These are phyloP conservation scores for Talaromyces marneffei DNA, from an alignment of 2,329 filamentous ascomycete genomes.

Conservation along the genomic window DNA sequence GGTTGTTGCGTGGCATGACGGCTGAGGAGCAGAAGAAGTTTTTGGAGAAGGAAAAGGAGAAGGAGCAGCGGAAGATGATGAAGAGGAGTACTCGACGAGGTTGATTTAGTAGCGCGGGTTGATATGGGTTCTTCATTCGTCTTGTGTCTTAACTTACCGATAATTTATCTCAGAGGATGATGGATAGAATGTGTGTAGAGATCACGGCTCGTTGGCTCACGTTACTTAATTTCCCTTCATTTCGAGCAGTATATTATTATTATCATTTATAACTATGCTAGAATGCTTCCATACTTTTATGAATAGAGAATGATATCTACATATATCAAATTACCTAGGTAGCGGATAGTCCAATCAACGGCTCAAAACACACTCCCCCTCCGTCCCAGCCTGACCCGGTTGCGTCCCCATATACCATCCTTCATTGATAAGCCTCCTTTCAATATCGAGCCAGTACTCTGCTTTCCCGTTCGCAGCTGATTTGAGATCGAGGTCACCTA, in stretches of 20 bases:
- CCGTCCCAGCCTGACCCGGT: slow-evolving; percentile 17
- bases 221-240: neutral
- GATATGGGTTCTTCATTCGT: neutral
- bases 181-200: neutral
- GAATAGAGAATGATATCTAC: neutral
- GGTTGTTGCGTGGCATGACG: slow-evolving; percentile 67
- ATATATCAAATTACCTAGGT: too few species aligned
- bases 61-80: slow-evolving; percentile 58
- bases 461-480: slow-evolving; percentile 58
- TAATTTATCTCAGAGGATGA: neutral
- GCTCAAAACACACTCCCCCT: slow-evolving; percentile 32
- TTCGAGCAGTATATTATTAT: slow-evolving; percentile 9
- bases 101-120: neutral
- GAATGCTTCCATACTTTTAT: neutral
- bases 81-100: slow-evolving; percentile 46
- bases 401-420: slow-evolving; percentile 59
- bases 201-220: neutral
- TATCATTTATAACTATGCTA: neutral
- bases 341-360: slow-evolving; percentile 5
- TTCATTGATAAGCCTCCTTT: slow-evolving; percentile 56
- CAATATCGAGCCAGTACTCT: slow-evolving; percentile 61
- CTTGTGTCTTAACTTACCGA: slow-evolving; percentile 2
- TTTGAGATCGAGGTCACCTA: slow-evolving; percentile 76
- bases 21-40: slow-evolving; percentile 83
- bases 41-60: slow-evolving; percentile 72